Base-by-base conservation (phyloP, 768 basidiomycete genomes). In the Leccinum uliginosum region DNA sequence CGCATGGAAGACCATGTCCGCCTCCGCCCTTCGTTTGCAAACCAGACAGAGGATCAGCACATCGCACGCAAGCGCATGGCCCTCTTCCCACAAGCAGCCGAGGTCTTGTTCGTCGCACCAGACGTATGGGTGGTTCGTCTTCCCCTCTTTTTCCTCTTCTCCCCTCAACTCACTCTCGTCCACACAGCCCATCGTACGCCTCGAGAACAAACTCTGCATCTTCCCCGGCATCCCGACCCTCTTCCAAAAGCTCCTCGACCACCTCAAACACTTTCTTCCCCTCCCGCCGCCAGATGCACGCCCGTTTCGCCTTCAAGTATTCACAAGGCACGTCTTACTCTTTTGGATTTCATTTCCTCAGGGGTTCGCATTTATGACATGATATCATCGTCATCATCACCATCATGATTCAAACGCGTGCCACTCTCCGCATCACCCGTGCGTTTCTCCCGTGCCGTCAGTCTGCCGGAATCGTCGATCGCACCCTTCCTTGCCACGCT, bases 161-260 rank as follows among this genome's bases (percentile, higher is more conserved):
- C 1, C 1, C 27, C 34, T 17, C 53, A 17, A 17, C 45, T 17
- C 30, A 56, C 59, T 57, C 51, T 55, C 51, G 0, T 55, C 2
- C 47, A 12, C 30, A 0, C 63, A 91, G 89, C 94, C 94, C 24
- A 91, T 97, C 12, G 85, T 96, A 1, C 80, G 93, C 17, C 76
- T 97, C 3, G 83, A 83, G 63, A 88, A 89, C 23, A 95, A 91
- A 74, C 78, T 97, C 15, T 96, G 92, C 72, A 77, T 98, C 26
- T 87, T 98, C 73, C 95, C 95, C 0, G 95, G 95, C 29, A 91
- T 97, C 46, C 95, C 95, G 0, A 73, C 77, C 4, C 78, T 96
- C 29, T 96, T 95, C 74, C 84, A 88, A 64, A 83, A 82, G 70
- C 87, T 98, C 78, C 74, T 97, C 34, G 80, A 85, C 53, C 83